phyloP scores from a whole-genome alignment of 768 basidiomycete genomes.

The Amanita pallidorosea region DNA sequence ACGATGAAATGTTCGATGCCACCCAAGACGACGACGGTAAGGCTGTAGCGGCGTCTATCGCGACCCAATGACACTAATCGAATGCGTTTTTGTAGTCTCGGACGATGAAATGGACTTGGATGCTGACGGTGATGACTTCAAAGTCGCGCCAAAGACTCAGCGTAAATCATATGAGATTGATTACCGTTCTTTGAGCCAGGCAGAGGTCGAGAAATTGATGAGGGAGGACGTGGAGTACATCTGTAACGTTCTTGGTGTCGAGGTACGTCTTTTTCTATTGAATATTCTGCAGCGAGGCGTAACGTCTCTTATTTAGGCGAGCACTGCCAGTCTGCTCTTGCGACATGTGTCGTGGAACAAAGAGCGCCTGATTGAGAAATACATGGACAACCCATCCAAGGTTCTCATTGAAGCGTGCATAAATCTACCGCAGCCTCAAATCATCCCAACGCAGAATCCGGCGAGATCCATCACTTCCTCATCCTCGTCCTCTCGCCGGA shows the following conservation, averaged over 20 bases:
- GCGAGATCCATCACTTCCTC: conserved; percentile 9
- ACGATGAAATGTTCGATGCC: conserved; percentile 63
- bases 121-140: conserved; percentile 53
- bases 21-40: conserved; percentile 44
- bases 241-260: conserved; percentile 76
- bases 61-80: conserved; percentile 1
- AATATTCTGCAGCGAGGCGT: neutral
- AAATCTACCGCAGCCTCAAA: conserved; percentile 21
- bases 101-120: conserved; percentile 69
- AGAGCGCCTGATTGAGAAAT: conserved; percentile 91
- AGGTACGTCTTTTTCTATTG: conserved; percentile 43
- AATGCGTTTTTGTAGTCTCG: conserved; percentile 12
- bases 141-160: conserved; percentile 39
- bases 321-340: conserved; percentile 67
- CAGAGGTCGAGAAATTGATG: conserved; percentile 72
- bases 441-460: neutral
- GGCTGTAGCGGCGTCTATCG: conserved; percentile 9
- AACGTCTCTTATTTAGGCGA: conserved; percentile 30
- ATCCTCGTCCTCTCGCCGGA: conserved; percentile 18
- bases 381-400: conserved; percentile 81
- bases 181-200: conserved; percentile 64
- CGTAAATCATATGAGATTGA: conserved; percentile 78
- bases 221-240: conserved; percentile 76
- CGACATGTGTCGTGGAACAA: conserved; percentile 91
- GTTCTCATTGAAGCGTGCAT: conserved; percentile 71